Conservation (phyloP, 257 asterid genomes). For the Nyctanthes arbortristis region DNA sequence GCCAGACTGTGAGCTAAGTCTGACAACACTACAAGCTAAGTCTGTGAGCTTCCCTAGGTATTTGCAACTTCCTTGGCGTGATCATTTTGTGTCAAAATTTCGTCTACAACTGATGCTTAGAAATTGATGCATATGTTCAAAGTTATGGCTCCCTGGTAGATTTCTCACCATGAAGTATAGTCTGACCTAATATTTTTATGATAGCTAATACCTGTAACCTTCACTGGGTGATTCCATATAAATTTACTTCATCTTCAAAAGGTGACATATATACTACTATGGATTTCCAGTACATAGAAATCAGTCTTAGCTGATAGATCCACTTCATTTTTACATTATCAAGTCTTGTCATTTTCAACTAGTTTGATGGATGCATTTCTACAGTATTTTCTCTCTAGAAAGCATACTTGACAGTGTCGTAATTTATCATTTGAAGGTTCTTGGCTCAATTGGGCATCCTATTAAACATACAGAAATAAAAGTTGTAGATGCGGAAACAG, state of each 20-base stretch:
- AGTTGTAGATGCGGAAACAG: conserved; percentile 79
- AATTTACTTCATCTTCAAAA: neutral
- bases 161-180: neutral
- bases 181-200: neutral
- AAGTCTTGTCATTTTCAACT: neutral
- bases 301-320: conserved; percentile 1
- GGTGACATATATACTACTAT: conserved; percentile 1
- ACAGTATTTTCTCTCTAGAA: conserved; percentile 14
- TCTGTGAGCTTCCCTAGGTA: neutral
- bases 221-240: neutral
- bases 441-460: conserved; percentile 89
- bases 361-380: conserved; percentile 17
- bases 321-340: neutral
- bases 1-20: neutral
- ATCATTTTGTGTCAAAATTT: neutral
- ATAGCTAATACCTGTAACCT: neutral
- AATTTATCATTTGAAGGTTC: conserved; percentile 60
- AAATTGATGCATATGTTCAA: neutral
- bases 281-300: conserved; percentile 3
- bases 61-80: neutral
- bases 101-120: neutral
- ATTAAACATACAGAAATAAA: conserved; percentile 65
- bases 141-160: neutral
- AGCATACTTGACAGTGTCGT: conserved; percentile 26
- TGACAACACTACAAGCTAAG: neutral